Evolutionary conservation across 2,329 filamentous ascomycete species (phyloP), one percentile per base, ranked within the genome.

Genomic region (Fusarium sp.): DNA sequence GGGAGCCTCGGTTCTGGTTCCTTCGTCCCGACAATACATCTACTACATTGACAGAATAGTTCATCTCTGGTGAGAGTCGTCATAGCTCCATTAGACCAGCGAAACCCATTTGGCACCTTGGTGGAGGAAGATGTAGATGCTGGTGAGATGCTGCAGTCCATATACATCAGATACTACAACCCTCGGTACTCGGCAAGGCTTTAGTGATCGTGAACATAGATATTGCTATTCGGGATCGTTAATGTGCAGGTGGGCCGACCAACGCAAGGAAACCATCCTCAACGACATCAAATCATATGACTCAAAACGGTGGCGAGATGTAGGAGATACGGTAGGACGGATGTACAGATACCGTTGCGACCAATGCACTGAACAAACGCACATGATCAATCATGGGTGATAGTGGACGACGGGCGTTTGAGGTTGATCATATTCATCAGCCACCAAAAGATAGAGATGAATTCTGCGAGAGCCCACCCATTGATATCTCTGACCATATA

Each of bases 311-410:
- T 59, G 39, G 65, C 43, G 50, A 43, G 17, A 24, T 35, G 41
- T 20, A 49, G 55, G 58, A 66, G 51, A 63, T 45, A 37, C 35
- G 14, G 30, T 17, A 57, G 32, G 22, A 61, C 41, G 17, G 43
- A 26, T 55, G 68, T 59, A 51, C 45, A 14, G 40, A 37, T 62
- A 68, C 66, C 53, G 53, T 53, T 56, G 56, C 43, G 66, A 41
- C 20, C 53, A 44, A 56, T 53, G 64, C 59, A 45, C 52, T 35
- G 32, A 41, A 49, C 33, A 56, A 41, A 64, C 56, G 44, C 67
- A 70, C 67, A 70, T 70, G 67, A 70, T 54, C 67, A 43, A 30
- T 45, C 50, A 44, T 67, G 30, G 39, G 26, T 45, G 43, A 44
- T 63, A 22, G 39, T 22, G 50, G 47, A 53, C 52, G 47, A 46